Evolutionary conservation across 2,329 filamentous ascomycete species (phyloP).

Genomic region (Chrysoporthe puriensis): DNA sequence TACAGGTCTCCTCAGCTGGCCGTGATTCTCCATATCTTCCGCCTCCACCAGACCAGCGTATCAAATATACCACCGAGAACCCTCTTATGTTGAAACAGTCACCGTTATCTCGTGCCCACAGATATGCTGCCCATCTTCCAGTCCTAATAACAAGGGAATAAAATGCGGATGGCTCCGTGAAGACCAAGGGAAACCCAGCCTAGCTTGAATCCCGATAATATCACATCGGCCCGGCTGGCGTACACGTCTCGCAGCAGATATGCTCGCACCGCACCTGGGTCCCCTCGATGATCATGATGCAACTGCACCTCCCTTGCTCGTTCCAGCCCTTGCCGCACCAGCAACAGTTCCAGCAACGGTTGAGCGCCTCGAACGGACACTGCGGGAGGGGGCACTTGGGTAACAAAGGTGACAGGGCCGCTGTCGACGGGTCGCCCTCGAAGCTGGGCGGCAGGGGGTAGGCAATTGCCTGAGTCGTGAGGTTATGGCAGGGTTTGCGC

Average conservation of each 20-base stretch:
- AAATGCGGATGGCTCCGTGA: too few species aligned
- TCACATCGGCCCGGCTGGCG: constrained; percentile 40
- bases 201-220: neutral
- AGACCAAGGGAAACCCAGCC: too few species aligned
- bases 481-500: constrained; percentile 47
- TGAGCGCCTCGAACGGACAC: constrained; percentile 55
- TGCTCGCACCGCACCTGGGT: constrained; percentile 56
- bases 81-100: too few species aligned
- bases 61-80: too few species aligned
- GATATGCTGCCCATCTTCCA: too few species aligned
- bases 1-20: too few species aligned
- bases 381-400: constrained; percentile 50
- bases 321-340: constrained; percentile 61
- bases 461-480: constrained; percentile 47
- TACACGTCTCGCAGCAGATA: constrained; percentile 56
- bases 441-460: constrained; percentile 54
- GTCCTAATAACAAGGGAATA: too few species aligned
- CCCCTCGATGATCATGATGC: constrained; percentile 56
- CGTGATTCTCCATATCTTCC: neutral
- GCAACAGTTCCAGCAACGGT: constrained; percentile 58
- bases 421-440: constrained; percentile 37
- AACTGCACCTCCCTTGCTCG: constrained; percentile 52
- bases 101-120: too few species aligned
- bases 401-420: constrained; percentile 36
- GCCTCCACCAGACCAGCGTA: neutral